phyloP scores from a whole-genome alignment of 2,329 filamentous ascomycete genomes.

The Colletotrichum echinochloae region DNA sequence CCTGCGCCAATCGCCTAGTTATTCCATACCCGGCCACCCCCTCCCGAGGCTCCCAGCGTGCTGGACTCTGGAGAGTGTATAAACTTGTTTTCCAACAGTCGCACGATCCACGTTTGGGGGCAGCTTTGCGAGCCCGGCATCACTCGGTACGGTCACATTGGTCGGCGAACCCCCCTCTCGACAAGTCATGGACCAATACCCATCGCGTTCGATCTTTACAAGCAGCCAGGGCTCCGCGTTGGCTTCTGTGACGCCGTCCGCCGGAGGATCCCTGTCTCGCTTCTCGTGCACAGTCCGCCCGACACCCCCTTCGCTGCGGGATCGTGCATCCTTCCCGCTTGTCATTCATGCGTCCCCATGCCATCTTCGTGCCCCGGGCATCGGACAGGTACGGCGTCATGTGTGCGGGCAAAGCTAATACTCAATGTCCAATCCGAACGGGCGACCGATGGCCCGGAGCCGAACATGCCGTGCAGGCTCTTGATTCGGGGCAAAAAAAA shows the following conservation, averaged over 20 bases:
- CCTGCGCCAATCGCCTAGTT: background rate
- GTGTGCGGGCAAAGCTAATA: background rate
- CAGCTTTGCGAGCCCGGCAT: too few relatives aligned
- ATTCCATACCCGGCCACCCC: background rate
- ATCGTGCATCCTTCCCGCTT: constrained; percentile 9
- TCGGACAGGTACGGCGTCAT: background rate
- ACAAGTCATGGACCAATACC: constrained; percentile 6
- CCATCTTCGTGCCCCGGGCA: background rate
- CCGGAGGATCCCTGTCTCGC: constrained; percentile 27
- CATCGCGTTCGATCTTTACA: constrained; percentile 19
- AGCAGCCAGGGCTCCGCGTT: constrained; percentile 15
- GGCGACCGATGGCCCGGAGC: constrained; percentile 1
- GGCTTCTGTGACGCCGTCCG: constrained; percentile 15
- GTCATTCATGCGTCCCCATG: constrained; percentile 12
- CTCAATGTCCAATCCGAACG: background rate
- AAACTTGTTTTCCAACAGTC: background rate
- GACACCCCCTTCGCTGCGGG: background rate
- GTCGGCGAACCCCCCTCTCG: background rate
- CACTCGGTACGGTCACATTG: too few relatives aligned
- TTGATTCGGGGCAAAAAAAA: background rate
- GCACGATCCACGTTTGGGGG: background rate
- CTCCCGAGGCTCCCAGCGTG: background rate
- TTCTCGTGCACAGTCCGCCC: constrained; percentile 6
- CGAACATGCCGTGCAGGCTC: constrained; percentile 5
- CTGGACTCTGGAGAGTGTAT: background rate